Evolutionary conservation across 176 grass and related monocot species (phyloP).

Genomic region (Rhynchospora pubera): DNA sequence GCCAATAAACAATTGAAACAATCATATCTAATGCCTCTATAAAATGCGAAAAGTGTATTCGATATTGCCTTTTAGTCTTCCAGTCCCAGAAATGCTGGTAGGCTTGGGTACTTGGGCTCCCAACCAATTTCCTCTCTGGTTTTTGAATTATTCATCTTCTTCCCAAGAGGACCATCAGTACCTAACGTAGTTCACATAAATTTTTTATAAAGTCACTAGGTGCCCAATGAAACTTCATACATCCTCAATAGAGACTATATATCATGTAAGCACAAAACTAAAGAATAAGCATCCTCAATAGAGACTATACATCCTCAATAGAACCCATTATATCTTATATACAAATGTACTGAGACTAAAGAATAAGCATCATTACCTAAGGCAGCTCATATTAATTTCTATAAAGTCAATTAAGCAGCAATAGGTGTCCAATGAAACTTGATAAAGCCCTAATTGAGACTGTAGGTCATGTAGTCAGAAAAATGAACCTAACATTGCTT

Average conservation of each 20-base stretch:
- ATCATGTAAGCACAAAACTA: neutral
- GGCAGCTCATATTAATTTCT: neutral
- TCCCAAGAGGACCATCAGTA: constrained; percentile 63
- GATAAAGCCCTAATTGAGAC: neutral
- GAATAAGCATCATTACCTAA: constrained; percentile 43
- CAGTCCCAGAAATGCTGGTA: constrained; percentile 52
- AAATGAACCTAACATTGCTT: neutral
- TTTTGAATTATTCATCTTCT: constrained; percentile 76
- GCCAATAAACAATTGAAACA: neutral
- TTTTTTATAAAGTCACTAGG: neutral
- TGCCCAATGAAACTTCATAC: neutral
- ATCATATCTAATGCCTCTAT: neutral
- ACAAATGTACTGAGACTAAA: neutral
- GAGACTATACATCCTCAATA: no score
- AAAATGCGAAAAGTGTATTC: neutral
- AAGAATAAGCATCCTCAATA: no score
- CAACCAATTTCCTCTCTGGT: constrained; percentile 68
- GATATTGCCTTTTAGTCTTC: constrained; percentile 15
- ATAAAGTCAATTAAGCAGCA: neutral
- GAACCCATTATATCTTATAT: neutral
- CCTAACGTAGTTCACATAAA: constrained; percentile 23
- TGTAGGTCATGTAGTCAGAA: neutral
- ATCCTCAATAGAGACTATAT: neutral
- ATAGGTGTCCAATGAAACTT: neutral
- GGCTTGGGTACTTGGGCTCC: constrained; percentile 62